phyloP scores from a whole-genome alignment of 257 asterid species.

The Petunia axillaris region DNA sequence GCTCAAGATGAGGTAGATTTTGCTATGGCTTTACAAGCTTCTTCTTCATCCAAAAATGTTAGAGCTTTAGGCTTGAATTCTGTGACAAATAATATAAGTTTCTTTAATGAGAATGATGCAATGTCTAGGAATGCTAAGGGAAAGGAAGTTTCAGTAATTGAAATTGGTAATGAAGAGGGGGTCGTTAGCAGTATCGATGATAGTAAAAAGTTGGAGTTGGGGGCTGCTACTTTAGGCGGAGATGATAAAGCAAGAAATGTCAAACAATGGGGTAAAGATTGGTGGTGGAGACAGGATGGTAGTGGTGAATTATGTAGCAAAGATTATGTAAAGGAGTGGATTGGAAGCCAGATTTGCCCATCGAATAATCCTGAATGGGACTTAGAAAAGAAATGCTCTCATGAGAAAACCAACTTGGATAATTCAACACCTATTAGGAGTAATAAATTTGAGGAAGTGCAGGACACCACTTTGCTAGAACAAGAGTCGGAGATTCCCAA shows the following conservation, averaged over 20 bases:
- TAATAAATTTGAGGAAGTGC: constrained; percentile 42
- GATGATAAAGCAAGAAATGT: constrained; percentile 39
- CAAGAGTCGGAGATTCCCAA: constrained; percentile 32
- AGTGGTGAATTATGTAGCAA: constrained; percentile 86
- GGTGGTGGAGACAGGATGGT: constrained; percentile 99
- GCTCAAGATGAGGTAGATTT: constrained; percentile 83
- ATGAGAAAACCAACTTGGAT: constrained; percentile 34
- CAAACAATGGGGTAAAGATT: constrained; percentile 91
- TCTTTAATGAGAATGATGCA: constrained; percentile 42
- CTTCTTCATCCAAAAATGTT: constrained; percentile 58
- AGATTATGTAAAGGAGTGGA: constrained; percentile 97
- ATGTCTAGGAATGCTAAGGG: constrained; percentile 53
- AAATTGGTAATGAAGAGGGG: constrained; percentile 62
- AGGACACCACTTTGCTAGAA: constrained; percentile 43
- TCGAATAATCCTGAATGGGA: constrained; percentile 64
- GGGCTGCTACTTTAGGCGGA: constrained; percentile 24
- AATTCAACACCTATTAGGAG: constrained; percentile 27
- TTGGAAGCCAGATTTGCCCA: constrained; percentile 80
- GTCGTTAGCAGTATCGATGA: constrained; percentile 48
- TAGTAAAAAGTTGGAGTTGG: constrained; percentile 56
- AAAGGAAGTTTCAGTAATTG: constrained; percentile 50
- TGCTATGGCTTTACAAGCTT: constrained; percentile 90
- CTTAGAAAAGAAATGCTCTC: constrained; percentile 55
- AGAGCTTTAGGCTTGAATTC: constrained; percentile 51
- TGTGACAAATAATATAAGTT: constrained; percentile 40